A percentile compares a stretch with the other conserved stretches of the same genome.
phyloP scores from a whole-genome alignment of 352 stramenopile genomes.

The Pythium sukuiense region DNA sequence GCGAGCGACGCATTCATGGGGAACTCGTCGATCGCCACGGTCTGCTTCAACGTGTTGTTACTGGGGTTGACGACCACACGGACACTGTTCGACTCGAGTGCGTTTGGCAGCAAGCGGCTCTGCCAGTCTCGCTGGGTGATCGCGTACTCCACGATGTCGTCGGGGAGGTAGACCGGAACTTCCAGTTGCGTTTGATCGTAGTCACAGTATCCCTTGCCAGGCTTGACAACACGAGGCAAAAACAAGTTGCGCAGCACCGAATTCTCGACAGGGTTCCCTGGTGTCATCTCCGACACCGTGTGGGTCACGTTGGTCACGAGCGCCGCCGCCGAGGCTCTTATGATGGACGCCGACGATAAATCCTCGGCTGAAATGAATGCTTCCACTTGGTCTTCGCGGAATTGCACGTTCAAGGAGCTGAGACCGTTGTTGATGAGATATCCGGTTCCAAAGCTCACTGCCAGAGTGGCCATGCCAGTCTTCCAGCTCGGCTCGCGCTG shows the following conservation, averaged over 20 bases:
- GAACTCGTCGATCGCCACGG: not conserved
- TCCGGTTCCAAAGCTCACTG: not conserved
- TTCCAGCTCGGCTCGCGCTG: not conserved
- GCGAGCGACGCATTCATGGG: conserved; percentile 16
- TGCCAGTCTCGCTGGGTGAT: conserved; percentile 18
- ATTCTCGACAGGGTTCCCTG: conserved; percentile 7
- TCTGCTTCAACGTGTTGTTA: conserved; percentile 4
- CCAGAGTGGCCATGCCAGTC: not conserved
- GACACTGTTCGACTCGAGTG: not conserved
- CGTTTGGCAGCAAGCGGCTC: conserved; percentile 7
- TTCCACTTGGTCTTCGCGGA: not conserved
- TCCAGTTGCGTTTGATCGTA: not conserved
- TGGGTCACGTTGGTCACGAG: not conserved
- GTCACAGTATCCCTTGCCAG: not conserved
- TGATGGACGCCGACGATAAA: not conserved
- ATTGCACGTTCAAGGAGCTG: conserved; percentile 19
- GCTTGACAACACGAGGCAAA: conserved; percentile 7
- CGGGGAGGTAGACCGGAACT: not conserved
- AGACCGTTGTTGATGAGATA: conserved; percentile 22
- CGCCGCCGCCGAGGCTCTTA: not conserved
- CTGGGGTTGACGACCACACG: conserved; percentile 14
- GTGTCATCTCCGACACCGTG: not conserved
- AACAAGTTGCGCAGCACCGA: conserved; percentile 18
- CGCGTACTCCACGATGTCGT: conserved; percentile 13
- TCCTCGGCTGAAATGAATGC: conserved; percentile 4